Conservation (phyloP, 768 basidiomycete species). For the Xerocomus spinulosus region DNA sequence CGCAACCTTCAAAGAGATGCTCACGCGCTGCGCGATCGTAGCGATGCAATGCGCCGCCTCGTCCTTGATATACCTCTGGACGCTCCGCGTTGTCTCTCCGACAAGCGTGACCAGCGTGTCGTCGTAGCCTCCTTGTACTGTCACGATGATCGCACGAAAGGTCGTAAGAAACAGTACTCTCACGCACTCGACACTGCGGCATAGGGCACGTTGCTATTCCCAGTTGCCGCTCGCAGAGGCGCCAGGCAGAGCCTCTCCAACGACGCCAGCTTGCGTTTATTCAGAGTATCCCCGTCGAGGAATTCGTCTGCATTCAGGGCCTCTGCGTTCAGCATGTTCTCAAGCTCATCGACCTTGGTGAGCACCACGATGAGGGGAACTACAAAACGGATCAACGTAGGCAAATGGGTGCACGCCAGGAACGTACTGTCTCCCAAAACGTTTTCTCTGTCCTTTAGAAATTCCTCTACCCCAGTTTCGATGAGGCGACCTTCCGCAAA, state of each 20-base stretch:
- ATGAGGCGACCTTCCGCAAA: not conserved
- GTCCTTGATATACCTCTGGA: not conserved
- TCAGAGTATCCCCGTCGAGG: not conserved
- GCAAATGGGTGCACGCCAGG: no score
- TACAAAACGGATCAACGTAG: not conserved
- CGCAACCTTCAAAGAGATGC: not conserved
- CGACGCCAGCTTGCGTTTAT: not conserved
- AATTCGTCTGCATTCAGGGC: not conserved
- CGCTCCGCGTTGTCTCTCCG: not conserved
- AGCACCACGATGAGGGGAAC: slow-evolving; percentile 5
- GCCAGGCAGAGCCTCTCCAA: not conserved
- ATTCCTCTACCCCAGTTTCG: not conserved
- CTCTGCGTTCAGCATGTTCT: not conserved
- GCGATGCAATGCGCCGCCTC: not conserved
- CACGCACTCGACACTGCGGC: not conserved
- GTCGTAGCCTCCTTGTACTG: not conserved
- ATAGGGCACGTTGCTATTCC: not conserved
- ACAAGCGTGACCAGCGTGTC: not conserved
- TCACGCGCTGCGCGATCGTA: not conserved
- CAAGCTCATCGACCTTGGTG: slow-evolving; percentile 7
- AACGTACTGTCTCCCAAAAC: slow-evolving; percentile 9
- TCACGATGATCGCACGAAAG: not conserved
- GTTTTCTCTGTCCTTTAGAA: not conserved
- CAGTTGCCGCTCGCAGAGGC: not conserved
- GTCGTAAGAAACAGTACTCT: not conserved